phyloP scores from a whole-genome alignment of 2,329 filamentous ascomycete genomes.

The Trichoderma afroharzianum region DNA sequence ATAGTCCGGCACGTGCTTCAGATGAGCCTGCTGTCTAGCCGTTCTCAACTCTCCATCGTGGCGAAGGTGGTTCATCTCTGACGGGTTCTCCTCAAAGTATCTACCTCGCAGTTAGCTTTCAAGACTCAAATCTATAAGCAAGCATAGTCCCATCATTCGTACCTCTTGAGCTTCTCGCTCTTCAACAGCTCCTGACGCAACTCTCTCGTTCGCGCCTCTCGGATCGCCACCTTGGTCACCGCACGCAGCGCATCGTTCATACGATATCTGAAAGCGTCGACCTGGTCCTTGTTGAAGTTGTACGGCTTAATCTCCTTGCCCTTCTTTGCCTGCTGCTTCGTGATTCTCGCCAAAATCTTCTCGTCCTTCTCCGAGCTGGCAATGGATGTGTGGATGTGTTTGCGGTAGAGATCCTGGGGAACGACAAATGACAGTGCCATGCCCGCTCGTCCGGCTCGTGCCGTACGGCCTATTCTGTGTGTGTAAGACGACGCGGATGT shows the following conservation, averaged over 20 bases:
- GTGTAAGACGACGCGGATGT: slow-evolving; percentile 86
- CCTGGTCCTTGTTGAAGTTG: slow-evolving; percentile 88
- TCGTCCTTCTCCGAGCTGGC: slow-evolving; percentile 78
- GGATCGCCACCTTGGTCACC: slow-evolving; percentile 83
- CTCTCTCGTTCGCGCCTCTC: slow-evolving; percentile 85
- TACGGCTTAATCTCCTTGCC: slow-evolving; percentile 84
- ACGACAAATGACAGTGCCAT: slow-evolving; percentile 97
- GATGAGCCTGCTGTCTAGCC: slow-evolving; percentile 78
- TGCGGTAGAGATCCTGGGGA: slow-evolving; percentile 74
- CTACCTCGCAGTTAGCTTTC: slow-evolving; percentile 24
- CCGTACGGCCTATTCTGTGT: slow-evolving; percentile 94
- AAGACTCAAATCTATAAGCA: background rate
- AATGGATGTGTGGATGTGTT: slow-evolving; percentile 83
- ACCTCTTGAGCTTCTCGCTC: slow-evolving; percentile 84
- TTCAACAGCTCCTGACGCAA: slow-evolving; percentile 86
- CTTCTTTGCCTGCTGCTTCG: slow-evolving; percentile 71
- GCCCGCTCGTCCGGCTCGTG: slow-evolving; percentile 82
- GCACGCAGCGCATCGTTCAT: slow-evolving; percentile 88
- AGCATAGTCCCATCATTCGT: background rate
- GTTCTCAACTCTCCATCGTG: slow-evolving; percentile 87
- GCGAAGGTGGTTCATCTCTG: slow-evolving; percentile 78
- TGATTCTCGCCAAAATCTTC: slow-evolving; percentile 74
- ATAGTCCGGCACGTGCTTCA: slow-evolving; percentile 94
- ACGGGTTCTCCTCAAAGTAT: slow-evolving; percentile 96
- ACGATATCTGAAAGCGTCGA: slow-evolving; percentile 91